These are phyloP conservation scores for Dictyostelium purpureum DNA, from an alignment of 78 protist species.

Conservation along the genomic window DNA sequence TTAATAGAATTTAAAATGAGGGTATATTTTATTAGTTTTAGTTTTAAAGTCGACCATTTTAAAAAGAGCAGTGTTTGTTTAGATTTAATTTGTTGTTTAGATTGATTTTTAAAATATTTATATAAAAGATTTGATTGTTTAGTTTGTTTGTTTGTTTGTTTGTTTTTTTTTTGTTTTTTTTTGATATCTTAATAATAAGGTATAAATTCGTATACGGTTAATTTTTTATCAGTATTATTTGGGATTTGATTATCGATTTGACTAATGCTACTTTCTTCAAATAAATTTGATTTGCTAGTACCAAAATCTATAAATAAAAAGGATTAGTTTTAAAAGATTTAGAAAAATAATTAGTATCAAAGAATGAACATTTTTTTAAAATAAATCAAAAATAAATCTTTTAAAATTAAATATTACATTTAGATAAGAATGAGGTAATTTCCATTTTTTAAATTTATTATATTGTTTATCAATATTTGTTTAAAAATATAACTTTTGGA, in stretches of 20 bases:
- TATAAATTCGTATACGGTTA: constrained; percentile 11
- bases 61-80: too few relatives aligned
- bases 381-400: not conserved
- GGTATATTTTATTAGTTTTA: too few relatives aligned
- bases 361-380: not conserved
- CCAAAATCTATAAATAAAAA: not conserved
- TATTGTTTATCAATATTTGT: too few relatives aligned
- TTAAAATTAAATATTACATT: not conserved
- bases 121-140: not conserved
- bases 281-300: not conserved
- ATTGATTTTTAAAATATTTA: not conserved
- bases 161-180: not conserved
- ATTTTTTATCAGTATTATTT: not conserved
- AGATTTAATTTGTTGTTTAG: not conserved
- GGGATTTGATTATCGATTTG: not conserved
- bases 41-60: too few relatives aligned
- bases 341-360: not conserved
- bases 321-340: not conserved
- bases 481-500: too few relatives aligned
- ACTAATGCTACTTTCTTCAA: too few relatives aligned
- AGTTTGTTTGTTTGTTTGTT: not conserved
- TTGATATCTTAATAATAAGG: not conserved
- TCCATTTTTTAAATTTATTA: not conserved
- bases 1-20: too few relatives aligned
- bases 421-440: not conserved